A percentile compares a stretch with the other conserved stretches of the same genome.
Conservation (phyloP, 306 rosid genomes). For the Carpinus fangiana region DNA sequence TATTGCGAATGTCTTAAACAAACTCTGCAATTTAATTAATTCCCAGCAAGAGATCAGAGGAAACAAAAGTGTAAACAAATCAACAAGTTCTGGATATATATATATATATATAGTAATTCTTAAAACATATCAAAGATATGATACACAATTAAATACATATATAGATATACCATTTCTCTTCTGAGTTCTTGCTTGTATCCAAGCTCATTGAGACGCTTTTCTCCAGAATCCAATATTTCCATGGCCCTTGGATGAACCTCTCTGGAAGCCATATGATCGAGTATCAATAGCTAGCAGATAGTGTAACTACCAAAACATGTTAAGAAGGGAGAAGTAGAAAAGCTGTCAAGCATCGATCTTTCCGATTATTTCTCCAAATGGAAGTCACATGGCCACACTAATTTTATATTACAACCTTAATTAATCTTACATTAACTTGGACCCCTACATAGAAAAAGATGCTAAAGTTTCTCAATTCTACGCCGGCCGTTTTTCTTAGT, state of each 20-base stretch:
- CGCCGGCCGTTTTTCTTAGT: too few relatives aligned
- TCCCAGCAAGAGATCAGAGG: too few relatives aligned
- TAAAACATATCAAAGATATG: not conserved
- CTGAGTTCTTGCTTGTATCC: slow-evolving; percentile 57
- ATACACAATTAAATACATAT: not conserved
- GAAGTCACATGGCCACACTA: not conserved
- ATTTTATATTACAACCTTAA: too few relatives aligned
- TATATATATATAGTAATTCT: not conserved
- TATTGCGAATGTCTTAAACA: slow-evolving; percentile 37
- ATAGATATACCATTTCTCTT: slow-evolving; percentile 48
- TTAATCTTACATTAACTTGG: too few relatives aligned
- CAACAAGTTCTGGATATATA: too few relatives aligned
- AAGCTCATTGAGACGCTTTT: slow-evolving; percentile 51
- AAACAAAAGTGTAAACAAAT: not conserved
- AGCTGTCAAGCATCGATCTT: too few relatives aligned
- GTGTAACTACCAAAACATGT: not conserved
- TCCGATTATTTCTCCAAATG: not conserved
- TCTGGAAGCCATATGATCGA: not conserved
- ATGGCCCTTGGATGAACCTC: not conserved
- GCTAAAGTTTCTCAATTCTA: too few relatives aligned
- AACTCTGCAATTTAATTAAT: slow-evolving; percentile 9
- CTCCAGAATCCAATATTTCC: slow-evolving; percentile 44
- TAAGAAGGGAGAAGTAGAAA: too few relatives aligned
- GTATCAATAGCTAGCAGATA: not conserved
- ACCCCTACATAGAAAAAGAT: too few relatives aligned